Evolutionary conservation across 2,329 filamentous ascomycete species (phyloP), one percentile per base, ranked within the genome.

Genomic region (Alternaria triticimaculans): DNA sequence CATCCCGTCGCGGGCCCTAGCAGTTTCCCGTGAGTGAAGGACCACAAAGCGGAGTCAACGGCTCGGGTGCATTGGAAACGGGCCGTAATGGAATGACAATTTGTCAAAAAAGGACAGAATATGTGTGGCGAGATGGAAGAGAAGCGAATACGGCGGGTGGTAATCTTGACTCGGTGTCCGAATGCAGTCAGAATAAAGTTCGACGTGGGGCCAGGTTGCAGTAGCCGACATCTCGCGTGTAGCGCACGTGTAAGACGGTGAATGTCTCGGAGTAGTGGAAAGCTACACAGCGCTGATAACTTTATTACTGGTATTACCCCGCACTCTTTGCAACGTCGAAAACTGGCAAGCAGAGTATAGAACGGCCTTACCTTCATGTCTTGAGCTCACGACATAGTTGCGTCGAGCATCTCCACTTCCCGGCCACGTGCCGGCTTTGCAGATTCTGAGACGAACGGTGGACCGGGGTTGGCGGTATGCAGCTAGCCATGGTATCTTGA

Each of bases 271-370:
- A 21, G 37, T 23, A 10, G n/a, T 49, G n/a, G 26, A 49, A 41
- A 60, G 43, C 43, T 55, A 55, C 50, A 55, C 26, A 26, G 23
- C 26, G 18, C 30, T 25, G 30, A 41, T 18, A 54, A 41, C 9
- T n/a, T n/a, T 54, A 26, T 49, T 45, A n/a, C 14, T n/a, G 28
- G 23, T n/a, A 11, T 26, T 56, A 41, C 59, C 53, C 59, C 53
- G 59, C 53, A 57, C 49, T 37, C 23, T 21, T 45, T 15, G 48
- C 48, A 33, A 21, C 18, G 4, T 51, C 8, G 26, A 33, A n/a
- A 51, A 30, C 48, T 18, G 62, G 66, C 66, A 62, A 67, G 56
- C 51, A 67, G 58, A 58, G 45, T 58, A 37, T 50, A 49, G 43
- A 60, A 44, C 46, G 61, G 60, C 18, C 26, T 21, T 33, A 15